Conservation (phyloP, 2,329 filamentous ascomycete species). For the Trichoderma afroharzianum region DNA sequence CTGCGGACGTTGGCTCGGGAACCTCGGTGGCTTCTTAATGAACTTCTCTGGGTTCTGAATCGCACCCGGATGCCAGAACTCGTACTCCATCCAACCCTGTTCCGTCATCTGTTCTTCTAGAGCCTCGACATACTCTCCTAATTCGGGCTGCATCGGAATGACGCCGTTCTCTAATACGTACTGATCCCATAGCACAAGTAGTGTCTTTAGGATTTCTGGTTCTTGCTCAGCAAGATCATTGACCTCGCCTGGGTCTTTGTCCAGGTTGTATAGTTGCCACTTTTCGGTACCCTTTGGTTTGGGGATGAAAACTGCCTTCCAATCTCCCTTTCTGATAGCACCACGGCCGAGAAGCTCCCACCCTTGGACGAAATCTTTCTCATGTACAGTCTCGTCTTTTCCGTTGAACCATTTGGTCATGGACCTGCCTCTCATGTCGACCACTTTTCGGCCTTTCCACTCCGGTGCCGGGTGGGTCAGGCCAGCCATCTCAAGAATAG, state of each 20-base stretch:
- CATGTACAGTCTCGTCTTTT: not conserved
- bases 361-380: not conserved
- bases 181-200: not conserved
- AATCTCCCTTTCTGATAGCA: not conserved
- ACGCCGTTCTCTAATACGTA: not conserved
- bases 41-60: not conserved
- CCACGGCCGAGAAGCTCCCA: not conserved
- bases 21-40: not conserved
- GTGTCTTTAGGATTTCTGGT: not conserved
- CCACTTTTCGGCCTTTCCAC: not conserved
- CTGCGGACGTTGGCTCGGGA: not conserved
- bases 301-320: not conserved
- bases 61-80: not conserved
- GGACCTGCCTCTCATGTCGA: not conserved
- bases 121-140: not conserved
- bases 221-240: not conserved
- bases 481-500: conserved; percentile 2
- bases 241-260: not conserved
- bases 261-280: not conserved
- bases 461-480: not conserved
- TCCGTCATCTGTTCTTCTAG: not conserved
- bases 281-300: conserved; percentile 16
- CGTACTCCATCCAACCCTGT: not conserved
- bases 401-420: not conserved
- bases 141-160: not conserved